Evolutionary conservation across 352 stramenopile genomes (phyloP).

Genomic region (Aphanomyces euteiches): DNA sequence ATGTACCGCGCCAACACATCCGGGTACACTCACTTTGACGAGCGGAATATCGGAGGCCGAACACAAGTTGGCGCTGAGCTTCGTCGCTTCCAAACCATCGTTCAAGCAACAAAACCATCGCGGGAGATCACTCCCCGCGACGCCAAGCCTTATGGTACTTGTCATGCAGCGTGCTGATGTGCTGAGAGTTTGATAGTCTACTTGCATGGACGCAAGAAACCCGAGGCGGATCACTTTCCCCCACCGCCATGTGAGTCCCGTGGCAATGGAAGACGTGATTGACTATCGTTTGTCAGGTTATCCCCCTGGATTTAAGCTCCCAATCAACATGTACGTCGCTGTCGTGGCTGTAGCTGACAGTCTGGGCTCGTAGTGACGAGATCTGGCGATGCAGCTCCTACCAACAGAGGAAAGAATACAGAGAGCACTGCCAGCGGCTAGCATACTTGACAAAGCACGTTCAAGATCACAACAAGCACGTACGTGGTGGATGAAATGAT

Average conservation of each 20-base stretch:
- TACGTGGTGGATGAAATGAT: conserved; percentile 27
- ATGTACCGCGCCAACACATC: conserved; percentile 63
- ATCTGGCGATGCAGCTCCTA: conserved; percentile 20
- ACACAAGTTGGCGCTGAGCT: conserved; percentile 74
- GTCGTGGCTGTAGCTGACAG: too few relatives aligned
- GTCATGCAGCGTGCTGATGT: neutral
- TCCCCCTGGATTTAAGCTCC: neutral
- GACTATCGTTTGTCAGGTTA: conserved; percentile 2
- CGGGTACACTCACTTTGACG: conserved; percentile 71
- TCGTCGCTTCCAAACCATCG: conserved; percentile 69
- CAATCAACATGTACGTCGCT: conserved; percentile 18
- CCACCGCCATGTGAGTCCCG: conserved; percentile 16
- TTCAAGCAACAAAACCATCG: conserved; percentile 47
- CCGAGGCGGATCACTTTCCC: conserved; percentile 9
- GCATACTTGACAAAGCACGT: conserved; percentile 83
- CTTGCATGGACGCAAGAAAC: conserved; percentile 8
- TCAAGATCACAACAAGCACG: conserved; percentile 67
- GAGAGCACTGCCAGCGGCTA: conserved; percentile 55
- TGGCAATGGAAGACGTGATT: neutral
- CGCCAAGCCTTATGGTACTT: neutral
- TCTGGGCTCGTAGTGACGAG: neutral
- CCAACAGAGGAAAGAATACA: conserved; percentile 24
- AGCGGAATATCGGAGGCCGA: conserved; percentile 68
- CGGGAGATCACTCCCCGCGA: conserved; percentile 48
- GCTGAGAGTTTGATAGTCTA: neutral